phyloP scores from a whole-genome alignment of 1,284 basidiomycete species.

The Apiotrichum laibachii region DNA sequence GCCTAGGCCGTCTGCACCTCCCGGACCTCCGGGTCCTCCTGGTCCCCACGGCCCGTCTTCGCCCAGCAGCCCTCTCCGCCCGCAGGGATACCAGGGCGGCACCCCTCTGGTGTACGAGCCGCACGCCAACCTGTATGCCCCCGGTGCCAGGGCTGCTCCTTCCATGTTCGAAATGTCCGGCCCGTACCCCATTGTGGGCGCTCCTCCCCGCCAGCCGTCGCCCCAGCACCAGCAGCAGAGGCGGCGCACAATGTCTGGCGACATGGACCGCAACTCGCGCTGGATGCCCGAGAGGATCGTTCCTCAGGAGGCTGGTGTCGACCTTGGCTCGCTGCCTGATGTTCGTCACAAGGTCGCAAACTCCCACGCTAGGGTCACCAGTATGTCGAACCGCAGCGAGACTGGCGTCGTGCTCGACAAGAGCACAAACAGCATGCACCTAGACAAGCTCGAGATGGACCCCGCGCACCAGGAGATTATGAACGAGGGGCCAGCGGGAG shows the following conservation, averaged over 20 bases:
- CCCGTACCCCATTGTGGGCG: conserved; percentile 5
- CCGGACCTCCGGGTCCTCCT: not conserved
- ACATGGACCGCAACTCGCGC: not conserved
- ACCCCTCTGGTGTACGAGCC: not conserved
- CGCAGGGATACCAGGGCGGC: not conserved
- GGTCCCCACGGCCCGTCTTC: not conserved
- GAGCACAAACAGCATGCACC: not conserved
- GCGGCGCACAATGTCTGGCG: not conserved
- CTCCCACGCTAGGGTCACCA: not conserved
- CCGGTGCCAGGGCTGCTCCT: not conserved
- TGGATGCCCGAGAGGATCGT: not conserved
- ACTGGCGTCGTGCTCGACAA: not conserved
- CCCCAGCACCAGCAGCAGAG: not conserved
- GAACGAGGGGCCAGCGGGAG: not conserved
- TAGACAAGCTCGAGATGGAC: not conserved
- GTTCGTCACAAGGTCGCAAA: not conserved
- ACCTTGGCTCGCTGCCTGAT: not conserved
- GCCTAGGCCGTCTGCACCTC: not conserved
- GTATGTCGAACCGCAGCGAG: conserved; percentile 3
- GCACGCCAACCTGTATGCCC: not conserved
- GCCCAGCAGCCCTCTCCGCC: not conserved
- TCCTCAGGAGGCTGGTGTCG: not conserved
- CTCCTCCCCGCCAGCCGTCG: not conserved
- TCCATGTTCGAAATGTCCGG: conserved; percentile 1
- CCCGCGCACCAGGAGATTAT: not conserved